A percentile compares a stretch with the other conserved stretches of the same genome.
These are phyloP conservation scores for Omphalotus guepiniiformis DNA, from an alignment of 768 basidiomycete genomes.

Conservation along the genomic window DNA sequence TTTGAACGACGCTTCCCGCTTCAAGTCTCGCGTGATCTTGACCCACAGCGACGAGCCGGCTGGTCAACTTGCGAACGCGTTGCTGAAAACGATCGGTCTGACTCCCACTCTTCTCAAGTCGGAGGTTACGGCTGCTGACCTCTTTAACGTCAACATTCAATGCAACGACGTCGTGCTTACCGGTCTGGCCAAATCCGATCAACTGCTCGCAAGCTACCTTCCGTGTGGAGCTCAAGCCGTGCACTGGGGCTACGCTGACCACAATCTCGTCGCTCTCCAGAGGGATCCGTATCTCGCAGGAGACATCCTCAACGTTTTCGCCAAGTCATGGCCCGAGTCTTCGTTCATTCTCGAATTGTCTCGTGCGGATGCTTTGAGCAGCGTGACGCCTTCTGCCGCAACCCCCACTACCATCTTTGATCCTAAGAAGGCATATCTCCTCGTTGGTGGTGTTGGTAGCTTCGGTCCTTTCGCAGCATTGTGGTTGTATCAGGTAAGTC, in stretches of 20 bases:
- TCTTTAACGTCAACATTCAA: neutral
- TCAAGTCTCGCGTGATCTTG: neutral
- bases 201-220: neutral
- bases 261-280: neutral
- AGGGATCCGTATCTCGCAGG: neutral
- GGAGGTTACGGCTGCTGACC: neutral
- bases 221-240: neutral
- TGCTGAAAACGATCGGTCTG: neutral
- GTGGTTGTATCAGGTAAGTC: slow-evolving; percentile 27
- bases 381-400: no score
- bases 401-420: no score
- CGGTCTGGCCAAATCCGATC: neutral
- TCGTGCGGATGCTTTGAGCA: slow-evolving; percentile 12
- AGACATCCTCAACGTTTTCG: neutral
- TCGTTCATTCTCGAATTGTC: slow-evolving; percentile 16
- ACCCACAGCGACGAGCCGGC: neutral
- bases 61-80: neutral
- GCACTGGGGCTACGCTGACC: neutral
- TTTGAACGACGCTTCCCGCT: neutral
- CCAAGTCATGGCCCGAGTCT: no score
- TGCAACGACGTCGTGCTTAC: neutral
- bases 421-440: slow-evolving; percentile 24
- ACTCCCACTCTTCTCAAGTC: neutral
- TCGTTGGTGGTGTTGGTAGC: slow-evolving; percentile 25
- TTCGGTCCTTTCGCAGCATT: slow-evolving; percentile 22